phyloP scores from a whole-genome alignment of 176 grass and related monocot species.

The Leersia perrieri region DNA sequence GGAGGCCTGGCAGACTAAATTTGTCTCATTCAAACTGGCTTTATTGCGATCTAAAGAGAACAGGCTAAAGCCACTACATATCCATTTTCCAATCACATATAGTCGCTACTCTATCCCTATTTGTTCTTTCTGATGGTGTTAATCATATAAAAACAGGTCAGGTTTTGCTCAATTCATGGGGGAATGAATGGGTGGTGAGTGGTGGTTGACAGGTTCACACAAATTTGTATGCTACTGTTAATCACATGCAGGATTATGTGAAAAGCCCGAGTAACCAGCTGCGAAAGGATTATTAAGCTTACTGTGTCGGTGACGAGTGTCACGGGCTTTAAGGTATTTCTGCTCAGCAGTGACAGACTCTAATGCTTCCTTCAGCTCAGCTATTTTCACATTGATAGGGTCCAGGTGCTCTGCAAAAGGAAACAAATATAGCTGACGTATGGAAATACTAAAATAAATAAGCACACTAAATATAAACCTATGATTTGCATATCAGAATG shows the following conservation, averaged over 20 bases:
- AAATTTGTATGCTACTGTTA: neutral
- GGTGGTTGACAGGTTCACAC: neutral
- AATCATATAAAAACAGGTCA: neutral
- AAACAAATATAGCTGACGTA: conserved; percentile 13
- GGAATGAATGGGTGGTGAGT: neutral
- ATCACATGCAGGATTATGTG: neutral
- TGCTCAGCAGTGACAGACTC: conserved; percentile 90
- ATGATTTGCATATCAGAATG: neutral
- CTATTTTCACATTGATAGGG: conserved; percentile 97
- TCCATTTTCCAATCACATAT: neutral
- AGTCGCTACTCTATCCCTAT: neutral
- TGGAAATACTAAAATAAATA: neutral
- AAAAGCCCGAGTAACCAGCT: neutral
- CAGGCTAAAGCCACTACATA: neutral
- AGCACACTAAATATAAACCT: neutral
- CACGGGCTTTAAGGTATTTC: conserved; percentile 91
- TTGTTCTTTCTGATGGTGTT: neutral
- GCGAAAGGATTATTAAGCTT: conserved; percentile 37
- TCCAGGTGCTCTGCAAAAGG: conserved; percentile 84
- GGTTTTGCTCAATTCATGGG: neutral
- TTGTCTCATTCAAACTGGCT: neutral
- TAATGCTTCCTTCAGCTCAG: conserved; percentile 89
- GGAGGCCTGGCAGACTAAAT: neutral
- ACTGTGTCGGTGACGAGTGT: conserved; percentile 90
- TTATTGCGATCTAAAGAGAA: neutral